Evolutionary conservation across 768 basidiomycete genomes (phyloP).

Genomic region (Lactifluus echinatus): DNA sequence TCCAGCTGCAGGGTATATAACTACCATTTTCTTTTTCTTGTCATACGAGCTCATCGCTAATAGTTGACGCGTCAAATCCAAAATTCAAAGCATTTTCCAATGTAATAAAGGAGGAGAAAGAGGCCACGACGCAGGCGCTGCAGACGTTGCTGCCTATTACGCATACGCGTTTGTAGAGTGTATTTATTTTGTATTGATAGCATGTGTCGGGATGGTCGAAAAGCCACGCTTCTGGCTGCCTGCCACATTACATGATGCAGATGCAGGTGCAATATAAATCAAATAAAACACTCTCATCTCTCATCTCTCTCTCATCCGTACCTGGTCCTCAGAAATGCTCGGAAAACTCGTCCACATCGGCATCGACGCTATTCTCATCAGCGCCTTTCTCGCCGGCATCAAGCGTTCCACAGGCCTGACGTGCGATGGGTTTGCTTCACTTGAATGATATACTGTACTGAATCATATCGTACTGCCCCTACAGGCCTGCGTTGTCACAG

Average conservation of each 20-base stretch:
- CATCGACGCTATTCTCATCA: slow-evolving; percentile 70
- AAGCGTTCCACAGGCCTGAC: slow-evolving; percentile 79
- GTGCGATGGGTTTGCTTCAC: slow-evolving; percentile 41
- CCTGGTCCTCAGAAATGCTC: too few relatives aligned
- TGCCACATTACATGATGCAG: neutral
- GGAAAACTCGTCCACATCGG: slow-evolving; percentile 64
- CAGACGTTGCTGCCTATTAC: slow-evolving; percentile 26
- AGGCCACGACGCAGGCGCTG: slow-evolving; percentile 39
- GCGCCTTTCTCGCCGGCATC: slow-evolving; percentile 77
- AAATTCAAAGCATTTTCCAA: slow-evolving; percentile 65
- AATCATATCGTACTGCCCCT: too few relatives aligned
- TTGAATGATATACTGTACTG: too few relatives aligned
- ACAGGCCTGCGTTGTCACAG: slow-evolving; percentile 63
- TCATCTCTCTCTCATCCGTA: too few relatives aligned
- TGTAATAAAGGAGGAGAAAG: slow-evolving; percentile 73
- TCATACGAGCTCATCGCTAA: slow-evolving; percentile 13
- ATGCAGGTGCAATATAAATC: too few relatives aligned
- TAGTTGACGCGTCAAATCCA: slow-evolving; percentile 52
- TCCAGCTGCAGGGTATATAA: slow-evolving; percentile 60
- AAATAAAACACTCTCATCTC: too few relatives aligned
- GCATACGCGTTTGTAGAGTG: neutral
- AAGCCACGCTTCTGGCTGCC: too few relatives aligned
- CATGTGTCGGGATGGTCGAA: too few relatives aligned
- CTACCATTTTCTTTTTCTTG: slow-evolving; percentile 5
- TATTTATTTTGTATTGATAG: too few relatives aligned